Evolutionary conservation across 352 stramenopile species (phyloP).

Genomic region (Phytophthora litchii): DNA sequence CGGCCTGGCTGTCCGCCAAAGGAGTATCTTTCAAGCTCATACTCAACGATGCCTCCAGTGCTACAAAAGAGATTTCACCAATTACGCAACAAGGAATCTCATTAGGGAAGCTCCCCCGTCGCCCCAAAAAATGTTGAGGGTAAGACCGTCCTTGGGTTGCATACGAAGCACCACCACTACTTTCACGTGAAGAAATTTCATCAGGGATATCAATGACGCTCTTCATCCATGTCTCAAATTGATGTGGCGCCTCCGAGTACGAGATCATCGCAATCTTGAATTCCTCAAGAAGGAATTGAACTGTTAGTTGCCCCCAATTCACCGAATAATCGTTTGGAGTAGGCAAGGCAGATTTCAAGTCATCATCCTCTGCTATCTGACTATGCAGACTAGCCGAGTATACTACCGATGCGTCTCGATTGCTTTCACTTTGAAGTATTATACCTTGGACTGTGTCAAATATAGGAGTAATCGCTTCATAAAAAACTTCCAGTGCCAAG

Average conservation of each 20-base stretch:
- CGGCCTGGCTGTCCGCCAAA: conserved; percentile 6
- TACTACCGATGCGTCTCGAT: conserved; percentile 15
- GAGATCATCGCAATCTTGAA: conserved; percentile 57
- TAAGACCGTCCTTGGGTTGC: conserved; percentile 28
- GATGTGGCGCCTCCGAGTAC: conserved; percentile 45
- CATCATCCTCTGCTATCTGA: conserved; percentile 5
- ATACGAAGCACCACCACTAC: conserved; percentile 31
- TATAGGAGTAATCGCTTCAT: conserved; percentile 40
- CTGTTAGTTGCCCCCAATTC: conserved; percentile 24
- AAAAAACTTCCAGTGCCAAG: conserved; percentile 42
- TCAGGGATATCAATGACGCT: conserved; percentile 40
- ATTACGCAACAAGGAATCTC: conserved; percentile 46
- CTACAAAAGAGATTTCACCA: conserved; percentile 39
- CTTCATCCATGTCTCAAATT: conserved; percentile 68
- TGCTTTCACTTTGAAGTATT: conserved; percentile 28
- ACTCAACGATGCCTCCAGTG: conserved; percentile 27
- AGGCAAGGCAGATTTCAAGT: neutral
- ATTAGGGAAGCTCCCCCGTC: conserved; percentile 33
- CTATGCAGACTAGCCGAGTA: conserved; percentile 18
- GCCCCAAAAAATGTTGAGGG: conserved; percentile 40
- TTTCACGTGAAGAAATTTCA: conserved; percentile 45
- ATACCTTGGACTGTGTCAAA: conserved; percentile 31
- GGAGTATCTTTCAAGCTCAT: conserved; percentile 16
- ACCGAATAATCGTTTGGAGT: conserved; percentile 2
- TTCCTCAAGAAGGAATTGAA: conserved; percentile 47